Evolutionary conservation across 2,329 filamentous ascomycete species (phyloP).

Genomic region (Paraphaeosphaeria sporulosa): DNA sequence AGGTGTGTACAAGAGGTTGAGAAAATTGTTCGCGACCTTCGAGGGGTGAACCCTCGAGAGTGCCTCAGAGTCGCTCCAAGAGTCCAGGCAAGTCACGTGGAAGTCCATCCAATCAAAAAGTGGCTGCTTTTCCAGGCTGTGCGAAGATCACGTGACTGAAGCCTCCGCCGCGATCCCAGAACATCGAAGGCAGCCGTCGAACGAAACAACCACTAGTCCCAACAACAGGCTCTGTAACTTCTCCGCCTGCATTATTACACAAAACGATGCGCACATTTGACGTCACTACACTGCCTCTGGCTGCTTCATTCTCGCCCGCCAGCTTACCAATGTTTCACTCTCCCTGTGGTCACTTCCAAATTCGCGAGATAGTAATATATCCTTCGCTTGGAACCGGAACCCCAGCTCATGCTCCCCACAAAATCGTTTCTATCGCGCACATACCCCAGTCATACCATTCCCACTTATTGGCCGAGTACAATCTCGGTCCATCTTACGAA

Average conservation of each 20-base stretch:
- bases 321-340: constrained; percentile 23
- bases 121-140: too few relatives aligned
- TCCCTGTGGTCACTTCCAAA: constrained; percentile 23
- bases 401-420: constrained; percentile 19
- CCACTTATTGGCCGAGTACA: neutral
- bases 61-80: too few relatives aligned
- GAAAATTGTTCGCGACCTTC: too few relatives aligned
- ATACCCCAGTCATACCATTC: neutral
- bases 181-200: too few relatives aligned
- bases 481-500: constrained; percentile 10
- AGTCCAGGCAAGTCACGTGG: too few relatives aligned
- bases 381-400: constrained; percentile 26
- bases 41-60: too few relatives aligned
- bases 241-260: too few relatives aligned
- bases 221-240: neutral
- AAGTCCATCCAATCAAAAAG: too few relatives aligned
- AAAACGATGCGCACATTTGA: neutral
- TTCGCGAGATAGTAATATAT: constrained; percentile 46
- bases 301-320: constrained; percentile 22
- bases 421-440: constrained; percentile 11
- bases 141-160: too few relatives aligned
- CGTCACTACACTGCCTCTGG: constrained; percentile 17
- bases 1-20: too few relatives aligned
- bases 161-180: too few relatives aligned
- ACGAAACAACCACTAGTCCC: neutral